A percentile compares a stretch with the other conserved stretches of the same genome.
Conservation (phyloP, 2,329 filamentous ascomycete species). For the Epichloe amarillans region DNA sequence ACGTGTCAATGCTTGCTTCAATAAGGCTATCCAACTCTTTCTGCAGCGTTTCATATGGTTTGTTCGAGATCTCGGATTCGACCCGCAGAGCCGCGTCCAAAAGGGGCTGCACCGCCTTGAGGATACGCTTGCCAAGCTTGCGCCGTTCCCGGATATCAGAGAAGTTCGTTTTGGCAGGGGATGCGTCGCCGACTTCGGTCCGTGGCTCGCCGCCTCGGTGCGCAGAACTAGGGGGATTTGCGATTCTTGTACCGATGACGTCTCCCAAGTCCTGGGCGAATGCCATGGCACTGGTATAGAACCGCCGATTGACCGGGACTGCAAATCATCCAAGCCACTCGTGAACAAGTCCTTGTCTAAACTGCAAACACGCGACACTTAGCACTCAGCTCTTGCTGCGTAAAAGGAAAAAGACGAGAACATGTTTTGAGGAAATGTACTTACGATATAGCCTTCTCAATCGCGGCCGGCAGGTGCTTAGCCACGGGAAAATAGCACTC, state of each 20-base stretch:
- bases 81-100: constrained; percentile 64
- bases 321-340: constrained; percentile 34
- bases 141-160: constrained; percentile 68
- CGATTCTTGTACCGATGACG: constrained; percentile 40
- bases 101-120: constrained; percentile 67
- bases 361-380: constrained; percentile 29
- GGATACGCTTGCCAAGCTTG: constrained; percentile 76
- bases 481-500: constrained; percentile 84
- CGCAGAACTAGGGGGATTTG: constrained; percentile 9
- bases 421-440: constrained; percentile 19
- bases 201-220: constrained; percentile 10
- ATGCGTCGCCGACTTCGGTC: constrained; percentile 32
- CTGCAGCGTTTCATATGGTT: constrained; percentile 54
- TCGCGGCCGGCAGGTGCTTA: constrained; percentile 59
- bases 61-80: constrained; percentile 68
- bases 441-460: constrained; percentile 72
- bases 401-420: neutral
- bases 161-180: constrained; percentile 35
- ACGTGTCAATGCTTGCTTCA: constrained; percentile 50
- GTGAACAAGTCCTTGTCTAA: constrained; percentile 52
- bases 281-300: constrained; percentile 42
- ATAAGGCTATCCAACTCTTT: constrained; percentile 63
- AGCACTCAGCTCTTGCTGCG: neutral
- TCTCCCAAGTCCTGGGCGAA: constrained; percentile 45
- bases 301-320: constrained; percentile 39